These are phyloP conservation scores for Diddensiella caesifluorescens DNA, from an alignment of 805 yeast species.

Conservation along the genomic window DNA sequence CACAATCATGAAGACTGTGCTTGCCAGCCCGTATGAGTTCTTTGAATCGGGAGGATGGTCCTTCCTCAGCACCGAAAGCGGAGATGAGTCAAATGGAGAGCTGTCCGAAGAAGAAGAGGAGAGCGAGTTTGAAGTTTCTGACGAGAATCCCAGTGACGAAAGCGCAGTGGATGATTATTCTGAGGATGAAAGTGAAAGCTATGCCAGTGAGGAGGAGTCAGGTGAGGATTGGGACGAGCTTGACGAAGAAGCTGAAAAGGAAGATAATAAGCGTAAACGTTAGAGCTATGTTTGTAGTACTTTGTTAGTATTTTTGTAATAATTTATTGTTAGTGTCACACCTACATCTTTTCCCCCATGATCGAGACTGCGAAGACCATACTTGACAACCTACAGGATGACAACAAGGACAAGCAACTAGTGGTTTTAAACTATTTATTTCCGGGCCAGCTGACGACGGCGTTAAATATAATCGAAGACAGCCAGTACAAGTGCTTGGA, in stretches of 20 bases:
- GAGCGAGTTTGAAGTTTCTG: constrained; percentile 58
- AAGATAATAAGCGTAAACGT: constrained; percentile 25
- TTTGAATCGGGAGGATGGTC: constrained; percentile 96
- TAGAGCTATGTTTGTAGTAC: constrained; percentile 2
- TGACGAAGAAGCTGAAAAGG: constrained; percentile 47
- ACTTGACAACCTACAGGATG: constrained; percentile 4
- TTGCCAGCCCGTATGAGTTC: constrained; percentile 89
- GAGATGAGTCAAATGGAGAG: constrained; percentile 67
- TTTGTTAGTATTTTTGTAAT: neutral
- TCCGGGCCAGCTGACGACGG: constrained; percentile 20
- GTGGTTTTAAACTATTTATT: constrained; percentile 20
- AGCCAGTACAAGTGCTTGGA: neutral
- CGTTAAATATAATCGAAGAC: constrained; percentile 20
- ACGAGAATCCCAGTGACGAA: constrained; percentile 53
- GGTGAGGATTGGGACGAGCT: constrained; percentile 56
- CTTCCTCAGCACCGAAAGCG: constrained; percentile 85
- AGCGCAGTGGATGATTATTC: constrained; percentile 42
- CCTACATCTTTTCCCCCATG: too few species aligned
- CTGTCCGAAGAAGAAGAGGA: constrained; percentile 58
- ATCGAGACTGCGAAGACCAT: neutral
- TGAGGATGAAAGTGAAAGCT: constrained; percentile 32
- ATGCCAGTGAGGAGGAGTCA: constrained; percentile 26
- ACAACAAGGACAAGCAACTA: constrained; percentile 6
- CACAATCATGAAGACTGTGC: constrained; percentile 89
- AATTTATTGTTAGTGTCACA: neutral